Conservation (phyloP, 371 early-diverging fungal genomes). For the Choanephora cucurbitarum region DNA sequence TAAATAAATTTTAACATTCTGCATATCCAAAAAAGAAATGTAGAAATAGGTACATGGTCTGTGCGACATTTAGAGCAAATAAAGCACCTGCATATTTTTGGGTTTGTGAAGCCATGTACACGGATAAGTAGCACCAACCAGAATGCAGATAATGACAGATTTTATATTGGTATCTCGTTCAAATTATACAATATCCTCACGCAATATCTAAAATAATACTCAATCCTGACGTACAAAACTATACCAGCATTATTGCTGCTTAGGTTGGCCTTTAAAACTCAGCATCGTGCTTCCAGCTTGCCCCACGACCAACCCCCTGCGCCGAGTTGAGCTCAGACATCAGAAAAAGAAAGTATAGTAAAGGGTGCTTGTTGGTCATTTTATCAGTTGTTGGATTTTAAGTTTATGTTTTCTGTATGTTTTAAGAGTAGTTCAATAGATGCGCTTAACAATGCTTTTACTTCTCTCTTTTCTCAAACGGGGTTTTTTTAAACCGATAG, state of each 20-base stretch:
- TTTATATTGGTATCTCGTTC: too few species aligned
- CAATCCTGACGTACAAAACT: too few species aligned
- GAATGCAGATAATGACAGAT: not conserved
- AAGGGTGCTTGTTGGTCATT: not conserved
- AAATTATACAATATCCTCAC: too few species aligned
- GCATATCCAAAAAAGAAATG: conserved; percentile 3
- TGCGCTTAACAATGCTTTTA: too few species aligned
- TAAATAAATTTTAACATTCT: not conserved
- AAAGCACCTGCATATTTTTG: not conserved
- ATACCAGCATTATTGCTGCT: too few species aligned
- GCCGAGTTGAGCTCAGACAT: conserved; percentile 2
- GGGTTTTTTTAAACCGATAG: conserved; percentile 4
- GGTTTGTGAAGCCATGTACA: too few species aligned
- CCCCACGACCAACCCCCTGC: conserved; percentile 18
- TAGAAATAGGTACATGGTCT: conserved; percentile 3
- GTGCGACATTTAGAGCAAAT: conserved; percentile 6
- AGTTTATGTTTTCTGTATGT: not conserved
- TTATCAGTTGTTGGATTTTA: not conserved
- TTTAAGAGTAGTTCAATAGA: too few species aligned
- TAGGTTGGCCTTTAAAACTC: conserved; percentile 3
- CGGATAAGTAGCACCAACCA: conserved; percentile 1
- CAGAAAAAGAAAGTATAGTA: not conserved
- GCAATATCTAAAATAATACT: too few species aligned
- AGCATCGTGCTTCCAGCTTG: not conserved
- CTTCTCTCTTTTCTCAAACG: too few species aligned